Conservation (phyloP, 2,329 filamentous ascomycete genomes). For the Bimuria novae-zelandiae region DNA sequence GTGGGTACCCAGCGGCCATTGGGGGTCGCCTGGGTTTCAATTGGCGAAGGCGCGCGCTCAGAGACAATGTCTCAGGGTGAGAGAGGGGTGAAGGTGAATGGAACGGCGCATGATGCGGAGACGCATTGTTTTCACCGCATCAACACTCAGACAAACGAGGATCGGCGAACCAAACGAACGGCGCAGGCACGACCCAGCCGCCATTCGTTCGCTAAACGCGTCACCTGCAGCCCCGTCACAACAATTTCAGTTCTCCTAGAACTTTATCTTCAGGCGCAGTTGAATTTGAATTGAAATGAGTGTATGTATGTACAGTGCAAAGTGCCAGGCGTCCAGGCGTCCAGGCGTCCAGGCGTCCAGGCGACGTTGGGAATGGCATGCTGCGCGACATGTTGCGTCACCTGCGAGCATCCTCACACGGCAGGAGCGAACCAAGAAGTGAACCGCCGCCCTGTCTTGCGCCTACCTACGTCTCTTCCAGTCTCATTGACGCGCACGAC, state of each 20-base stretch:
- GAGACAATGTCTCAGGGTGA: neutral
- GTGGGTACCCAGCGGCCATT: neutral
- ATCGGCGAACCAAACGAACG: neutral
- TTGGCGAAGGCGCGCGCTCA: neutral
- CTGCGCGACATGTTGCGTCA: too few relatives aligned
- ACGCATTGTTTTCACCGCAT: conserved; percentile 5
- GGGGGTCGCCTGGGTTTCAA: neutral
- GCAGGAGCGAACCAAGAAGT: too few relatives aligned
- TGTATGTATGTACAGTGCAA: too few relatives aligned
- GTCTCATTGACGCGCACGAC: too few relatives aligned
- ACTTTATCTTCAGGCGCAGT: too few relatives aligned
- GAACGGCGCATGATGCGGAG: neutral
- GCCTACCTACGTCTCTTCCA: too few relatives aligned
- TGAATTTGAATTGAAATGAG: too few relatives aligned
- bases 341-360: too few relatives aligned
- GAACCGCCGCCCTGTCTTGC: too few relatives aligned
- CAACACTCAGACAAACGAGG: neutral
- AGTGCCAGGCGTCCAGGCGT: too few relatives aligned
- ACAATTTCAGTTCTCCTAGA: neutral
- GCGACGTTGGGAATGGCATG: too few relatives aligned
- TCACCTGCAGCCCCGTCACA: neutral
- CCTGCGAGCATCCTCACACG: too few relatives aligned
- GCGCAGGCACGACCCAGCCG: neutral
- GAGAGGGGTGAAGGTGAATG: neutral
- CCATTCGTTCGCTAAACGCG: neutral